Evolutionary conservation across 2,329 filamentous ascomycete genomes (phyloP), one percentile per base, ranked within the genome.

Genomic region (Trichoderma simmonsii): DNA sequence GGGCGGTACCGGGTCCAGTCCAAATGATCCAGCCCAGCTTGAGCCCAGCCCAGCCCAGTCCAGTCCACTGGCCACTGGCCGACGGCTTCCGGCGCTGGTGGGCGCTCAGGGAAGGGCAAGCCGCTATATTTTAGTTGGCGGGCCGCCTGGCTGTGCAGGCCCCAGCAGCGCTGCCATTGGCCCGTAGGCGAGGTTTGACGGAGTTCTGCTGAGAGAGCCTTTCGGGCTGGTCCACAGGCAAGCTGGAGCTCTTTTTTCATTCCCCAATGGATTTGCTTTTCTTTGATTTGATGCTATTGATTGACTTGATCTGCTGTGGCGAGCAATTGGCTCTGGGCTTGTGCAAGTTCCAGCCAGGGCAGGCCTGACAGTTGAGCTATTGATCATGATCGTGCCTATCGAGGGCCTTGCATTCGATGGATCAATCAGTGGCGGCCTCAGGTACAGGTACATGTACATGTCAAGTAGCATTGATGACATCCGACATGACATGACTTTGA

Each of bases 91-190:
- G 32, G 64, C 64, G 32, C 65, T 68, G 51, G 68, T 30, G 36
- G 68, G 36, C 30, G 57, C 54, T 48, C 39, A 71, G 60, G 68
- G 60, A 57, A 48, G 68, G 60, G 15, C 60, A 43, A 43, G 68
- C 59, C 68, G 68, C 68, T 71, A 63, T 71, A 71, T 64, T 57
- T 71, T 71, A 71, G 68, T 32, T 64, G 68, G 68, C 61, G 61
- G 70, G 36, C 51, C 61, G 69, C 69, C 69, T 71, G 69, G 60
- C 48, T 67, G 75, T 75, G 71, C 51, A 74, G 75, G 71, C 74
- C 76, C 39, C 24, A 32, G 70, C 43, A 7, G 63, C 63, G 36
- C 28, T 66, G 34, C 74, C 62, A 80, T 80, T 80, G 79, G 79
- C 39, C 34, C 51, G 67, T 77, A 78, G 77, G 74, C 76, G 75